Conservation (phyloP, 164 flowering plant species). For the Vitis riparia region DNA sequence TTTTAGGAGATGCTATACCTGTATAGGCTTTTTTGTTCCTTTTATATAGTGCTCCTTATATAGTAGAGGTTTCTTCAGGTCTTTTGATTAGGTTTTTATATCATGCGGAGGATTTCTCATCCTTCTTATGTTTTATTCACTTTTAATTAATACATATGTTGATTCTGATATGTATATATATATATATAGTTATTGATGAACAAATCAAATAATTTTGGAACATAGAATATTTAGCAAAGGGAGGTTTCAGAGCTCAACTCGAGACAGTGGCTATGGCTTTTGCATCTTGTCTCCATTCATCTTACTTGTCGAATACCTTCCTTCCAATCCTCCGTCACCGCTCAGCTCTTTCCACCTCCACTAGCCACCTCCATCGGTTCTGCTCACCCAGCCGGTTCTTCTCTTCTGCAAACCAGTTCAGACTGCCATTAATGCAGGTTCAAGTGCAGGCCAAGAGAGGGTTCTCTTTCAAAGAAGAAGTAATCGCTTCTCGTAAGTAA, state of each 20-base stretch:
- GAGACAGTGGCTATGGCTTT: constrained; percentile 26
- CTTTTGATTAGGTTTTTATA: too few species aligned
- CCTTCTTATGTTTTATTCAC: too few species aligned
- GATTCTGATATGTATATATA: too few species aligned
- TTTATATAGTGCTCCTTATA: too few species aligned
- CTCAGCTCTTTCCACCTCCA: constrained; percentile 9
- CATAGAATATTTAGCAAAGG: too few species aligned
- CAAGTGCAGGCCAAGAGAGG: constrained; percentile 47
- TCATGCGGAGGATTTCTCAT: too few species aligned
- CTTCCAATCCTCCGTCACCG: constrained; percentile 24
- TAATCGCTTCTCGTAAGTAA: constrained; percentile 51
- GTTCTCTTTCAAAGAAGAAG: constrained; percentile 31
- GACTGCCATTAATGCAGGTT: constrained; percentile 16
- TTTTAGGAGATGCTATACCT: too few species aligned
- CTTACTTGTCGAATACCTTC: constrained; percentile 26
- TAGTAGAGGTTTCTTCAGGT: too few species aligned
- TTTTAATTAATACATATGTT: too few species aligned
- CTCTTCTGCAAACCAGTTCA: constrained; percentile 11
- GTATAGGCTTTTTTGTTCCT: too few species aligned
- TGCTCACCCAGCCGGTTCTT: constrained; percentile 17
- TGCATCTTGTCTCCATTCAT: constrained; percentile 21
- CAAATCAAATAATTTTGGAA: too few species aligned
- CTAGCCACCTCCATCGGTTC: constrained; percentile 13
- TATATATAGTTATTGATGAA: too few species aligned
- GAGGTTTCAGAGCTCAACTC: neutral